Evolutionary conservation across 1,284 basidiomycete species (phyloP), one percentile per base, ranked within the genome.

Genomic region (Apiotrichum domesticum): DNA sequence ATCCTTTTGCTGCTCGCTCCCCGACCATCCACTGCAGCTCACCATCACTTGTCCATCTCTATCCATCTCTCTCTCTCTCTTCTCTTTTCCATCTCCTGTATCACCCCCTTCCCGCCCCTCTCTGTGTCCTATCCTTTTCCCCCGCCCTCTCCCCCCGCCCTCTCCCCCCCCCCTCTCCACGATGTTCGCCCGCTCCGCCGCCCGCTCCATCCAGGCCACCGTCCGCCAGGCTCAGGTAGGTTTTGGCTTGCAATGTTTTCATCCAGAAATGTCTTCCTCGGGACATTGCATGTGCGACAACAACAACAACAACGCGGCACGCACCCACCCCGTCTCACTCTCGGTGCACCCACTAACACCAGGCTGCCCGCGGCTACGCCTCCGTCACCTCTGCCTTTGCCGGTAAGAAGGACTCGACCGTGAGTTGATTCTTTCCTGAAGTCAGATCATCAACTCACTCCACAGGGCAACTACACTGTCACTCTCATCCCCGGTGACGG

Each of bases 391-490:
- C 89, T 69, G 84, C 85, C 63, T 95, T 91, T 79, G 84, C 87
- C 77, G 89, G 88, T 61, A 83, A 90, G 81, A 94, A 93, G 81
- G 86, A 85, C 69, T 78, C 83, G 70, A 87, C 88, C 75, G 91
- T 93, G 71, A 76, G 87, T 79, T 40, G 4, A 9, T 45, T 37
- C n/a, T 21, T 21, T 21, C 21, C 21, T 21, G 21, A 21, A 21
- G 21, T 21, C 21, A 21, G 21, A 21, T 21, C 21, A 34, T 4
- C 13, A 41, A 10, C n/a, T 2, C n/a, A 15, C 35, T 45, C 48
- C 53, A 34, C 69, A 94, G 90, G 94, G 94, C 64, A 96, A 96
- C 82, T 97, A 93, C 80, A 87, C 87, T 49, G 69, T 66, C 49
- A 61, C 67, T 42, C 62, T 67, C 40, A 66, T 73, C 63, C 62